Conservation (phyloP, 495 filamentous ascomycete species). For the Niebla homalea region DNA sequence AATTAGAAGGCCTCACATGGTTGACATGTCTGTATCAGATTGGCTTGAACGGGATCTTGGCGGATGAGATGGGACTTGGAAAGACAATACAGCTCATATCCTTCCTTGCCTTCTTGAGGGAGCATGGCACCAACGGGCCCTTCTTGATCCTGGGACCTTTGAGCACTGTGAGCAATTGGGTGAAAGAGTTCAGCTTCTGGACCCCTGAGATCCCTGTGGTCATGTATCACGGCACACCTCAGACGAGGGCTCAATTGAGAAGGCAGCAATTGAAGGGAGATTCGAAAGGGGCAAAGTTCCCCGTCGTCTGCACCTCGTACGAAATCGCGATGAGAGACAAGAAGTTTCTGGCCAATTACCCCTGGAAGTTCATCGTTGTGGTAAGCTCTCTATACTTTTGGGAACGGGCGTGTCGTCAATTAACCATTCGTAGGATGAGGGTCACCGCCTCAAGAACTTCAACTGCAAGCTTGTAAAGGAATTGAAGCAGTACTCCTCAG, state of each 20-base stretch:
- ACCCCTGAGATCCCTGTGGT: slow-evolving; percentile 74
- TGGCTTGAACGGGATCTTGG: slow-evolving; percentile 86
- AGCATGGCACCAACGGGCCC: slow-evolving; percentile 74
- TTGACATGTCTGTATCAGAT: slow-evolving; percentile 77
- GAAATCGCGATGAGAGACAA: slow-evolving; percentile 91
- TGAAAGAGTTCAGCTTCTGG: slow-evolving; percentile 88
- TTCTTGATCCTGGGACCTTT: slow-evolving; percentile 83
- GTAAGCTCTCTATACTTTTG: slow-evolving; percentile 30
- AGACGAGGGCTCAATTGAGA: slow-evolving; percentile 59
- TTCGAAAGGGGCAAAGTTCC: slow-evolving; percentile 57
- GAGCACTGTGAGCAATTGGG: slow-evolving; percentile 89
- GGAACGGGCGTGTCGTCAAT: slow-evolving; percentile 7
- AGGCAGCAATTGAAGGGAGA: slow-evolving; percentile 38
- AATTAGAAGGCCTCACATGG: slow-evolving; percentile 91
- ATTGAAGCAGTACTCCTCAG: slow-evolving; percentile 72
- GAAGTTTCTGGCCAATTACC: slow-evolving; percentile 61
- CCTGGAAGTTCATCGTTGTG: slow-evolving; percentile 96
- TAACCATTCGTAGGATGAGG: slow-evolving; percentile 54
- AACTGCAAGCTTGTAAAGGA: slow-evolving; percentile 85
- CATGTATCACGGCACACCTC: slow-evolving; percentile 75
- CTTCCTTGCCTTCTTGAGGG: slow-evolving; percentile 75
- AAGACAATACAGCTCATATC: slow-evolving; percentile 94
- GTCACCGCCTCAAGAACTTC: slow-evolving; percentile 94
- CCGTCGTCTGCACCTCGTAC: slow-evolving; percentile 84
- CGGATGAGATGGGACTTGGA: slow-evolving; percentile 95